Conservation (phyloP, 169 alveolate genomes). For the Plasmodium inui region DNA sequence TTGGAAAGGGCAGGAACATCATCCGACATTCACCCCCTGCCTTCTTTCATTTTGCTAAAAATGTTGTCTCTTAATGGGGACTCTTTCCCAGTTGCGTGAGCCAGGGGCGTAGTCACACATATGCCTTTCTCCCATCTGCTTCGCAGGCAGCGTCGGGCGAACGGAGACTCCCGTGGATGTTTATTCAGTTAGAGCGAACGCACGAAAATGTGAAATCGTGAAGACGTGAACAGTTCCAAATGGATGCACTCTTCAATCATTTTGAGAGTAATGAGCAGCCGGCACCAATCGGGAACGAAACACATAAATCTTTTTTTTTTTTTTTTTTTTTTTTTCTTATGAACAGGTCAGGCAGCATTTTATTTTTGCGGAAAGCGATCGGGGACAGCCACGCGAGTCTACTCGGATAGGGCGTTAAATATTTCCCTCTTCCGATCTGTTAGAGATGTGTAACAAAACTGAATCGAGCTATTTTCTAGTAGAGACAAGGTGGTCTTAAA, state of each 20-base stretch:
- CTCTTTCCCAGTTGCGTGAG: neutral
- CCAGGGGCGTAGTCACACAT: neutral
- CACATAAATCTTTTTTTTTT: neutral
- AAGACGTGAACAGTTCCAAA: neutral
- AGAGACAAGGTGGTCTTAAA: slow-evolving; percentile 22
- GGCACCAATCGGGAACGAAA: neutral
- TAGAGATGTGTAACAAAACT: slow-evolving; percentile 35
- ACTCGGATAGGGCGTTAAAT: slow-evolving; percentile 39
- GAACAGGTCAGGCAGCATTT: slow-evolving; percentile 67
- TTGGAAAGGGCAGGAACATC: neutral
- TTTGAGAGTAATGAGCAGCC: neutral
- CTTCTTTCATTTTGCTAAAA: neutral
- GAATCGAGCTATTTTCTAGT: slow-evolving; percentile 30
- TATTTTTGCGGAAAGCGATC: slow-evolving; percentile 6
- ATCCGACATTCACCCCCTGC: neutral
- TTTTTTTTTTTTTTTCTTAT: slow-evolving; percentile 32
- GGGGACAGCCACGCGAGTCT: neutral
- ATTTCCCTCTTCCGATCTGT: slow-evolving; percentile 36
- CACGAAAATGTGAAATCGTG: neutral
- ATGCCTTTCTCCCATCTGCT: neutral
- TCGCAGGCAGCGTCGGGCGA: slow-evolving; percentile 9
- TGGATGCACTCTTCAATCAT: neutral
- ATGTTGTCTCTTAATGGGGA: neutral
- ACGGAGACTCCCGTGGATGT: slow-evolving; percentile 56
- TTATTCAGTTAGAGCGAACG: slow-evolving; percentile 30